These are phyloP conservation scores for Saccharomycopsis schoenii DNA, from an alignment of 805 yeast species.

Conservation along the genomic window DNA sequence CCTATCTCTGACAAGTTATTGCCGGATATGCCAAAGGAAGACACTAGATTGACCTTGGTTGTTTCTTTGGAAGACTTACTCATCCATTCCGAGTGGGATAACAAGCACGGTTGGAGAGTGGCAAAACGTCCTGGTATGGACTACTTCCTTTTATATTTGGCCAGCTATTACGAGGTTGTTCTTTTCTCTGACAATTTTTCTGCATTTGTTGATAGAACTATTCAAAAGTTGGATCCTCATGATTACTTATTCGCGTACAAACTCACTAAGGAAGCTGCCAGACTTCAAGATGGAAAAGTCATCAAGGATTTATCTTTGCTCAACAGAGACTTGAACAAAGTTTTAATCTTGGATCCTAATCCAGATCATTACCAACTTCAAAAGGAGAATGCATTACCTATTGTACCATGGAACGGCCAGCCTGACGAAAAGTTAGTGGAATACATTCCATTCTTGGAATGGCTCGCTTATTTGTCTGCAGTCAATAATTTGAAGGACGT, in stretches of 20 bases:
- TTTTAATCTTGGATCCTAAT: conserved; percentile 70
- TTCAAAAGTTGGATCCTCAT: conserved; percentile 86
- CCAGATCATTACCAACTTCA: conserved; percentile 66
- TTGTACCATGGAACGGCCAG: conserved; percentile 79
- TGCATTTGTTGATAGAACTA: conserved; percentile 76
- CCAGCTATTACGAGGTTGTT: conserved; percentile 94
- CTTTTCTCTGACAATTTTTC: conserved; percentile 77
- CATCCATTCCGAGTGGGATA: conserved; percentile 87
- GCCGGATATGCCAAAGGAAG: conserved; percentile 87
- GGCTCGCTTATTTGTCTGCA: conserved; percentile 70
- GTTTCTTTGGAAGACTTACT: conserved; percentile 82
- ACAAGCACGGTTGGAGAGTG: conserved; percentile 93
- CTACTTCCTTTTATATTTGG: conserved; percentile 87
- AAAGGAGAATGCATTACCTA: conserved; percentile 88
- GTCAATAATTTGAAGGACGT: conserved; percentile 59
- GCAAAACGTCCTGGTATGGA: conserved; percentile 98
- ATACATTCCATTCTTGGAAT: conserved; percentile 89
- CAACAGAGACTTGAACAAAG: conserved; percentile 83
- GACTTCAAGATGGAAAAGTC: conserved; percentile 78
- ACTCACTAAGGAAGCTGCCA: conserved; percentile 82
- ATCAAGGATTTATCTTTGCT: conserved; percentile 83
- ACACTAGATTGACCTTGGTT: conserved; percentile 82
- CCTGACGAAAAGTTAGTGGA: conserved; percentile 71
- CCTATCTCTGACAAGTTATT: conserved; percentile 89
- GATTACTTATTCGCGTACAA: conserved; percentile 83